Percentiles rank a stretch among this genome's conserved stretches.
These are phyloP conservation scores for Cladochytrium replicatum DNA, from an alignment of 192 early-diverging fungal genomes.

Conservation along the genomic window DNA sequence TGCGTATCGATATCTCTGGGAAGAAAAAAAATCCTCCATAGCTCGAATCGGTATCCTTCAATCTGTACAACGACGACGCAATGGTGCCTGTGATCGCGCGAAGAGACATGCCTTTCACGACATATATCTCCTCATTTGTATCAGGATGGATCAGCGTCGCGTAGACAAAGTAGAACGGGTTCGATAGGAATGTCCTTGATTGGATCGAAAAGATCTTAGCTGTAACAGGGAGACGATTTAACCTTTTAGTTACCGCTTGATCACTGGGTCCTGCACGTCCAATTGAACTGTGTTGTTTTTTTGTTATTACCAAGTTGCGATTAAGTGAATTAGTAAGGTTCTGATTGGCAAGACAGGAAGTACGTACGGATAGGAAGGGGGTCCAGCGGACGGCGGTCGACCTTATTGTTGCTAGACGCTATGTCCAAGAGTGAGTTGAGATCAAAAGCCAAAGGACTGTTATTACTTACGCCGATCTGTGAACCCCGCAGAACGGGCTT, in stretches of 20 bases:
- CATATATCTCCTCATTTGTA: background rate
- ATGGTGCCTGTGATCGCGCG: background rate
- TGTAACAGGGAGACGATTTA: background rate
- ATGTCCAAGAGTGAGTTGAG: background rate
- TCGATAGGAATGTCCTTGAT: background rate
- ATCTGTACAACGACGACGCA: background rate
- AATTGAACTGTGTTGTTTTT: background rate
- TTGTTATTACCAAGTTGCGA: background rate
- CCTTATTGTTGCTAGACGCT: background rate
- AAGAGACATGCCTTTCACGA: background rate
- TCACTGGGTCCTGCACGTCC: background rate
- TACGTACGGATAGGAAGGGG: background rate
- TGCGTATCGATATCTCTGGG: background rate
- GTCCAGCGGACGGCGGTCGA: background rate
- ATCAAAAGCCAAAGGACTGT: too few species aligned
- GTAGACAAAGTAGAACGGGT: background rate
- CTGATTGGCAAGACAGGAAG: too few species aligned
- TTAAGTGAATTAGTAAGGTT: background rate
- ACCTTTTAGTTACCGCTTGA: background rate
- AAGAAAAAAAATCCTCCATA: background rate
- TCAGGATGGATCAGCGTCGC: background rate
- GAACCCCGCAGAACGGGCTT: background rate
- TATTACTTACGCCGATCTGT: background rate
- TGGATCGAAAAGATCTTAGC: background rate
- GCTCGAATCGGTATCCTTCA: background rate